These are phyloP conservation scores for Aspergillus saccharolyticus DNA, from an alignment of 495 filamentous ascomycete genomes.

Conservation along the genomic window DNA sequence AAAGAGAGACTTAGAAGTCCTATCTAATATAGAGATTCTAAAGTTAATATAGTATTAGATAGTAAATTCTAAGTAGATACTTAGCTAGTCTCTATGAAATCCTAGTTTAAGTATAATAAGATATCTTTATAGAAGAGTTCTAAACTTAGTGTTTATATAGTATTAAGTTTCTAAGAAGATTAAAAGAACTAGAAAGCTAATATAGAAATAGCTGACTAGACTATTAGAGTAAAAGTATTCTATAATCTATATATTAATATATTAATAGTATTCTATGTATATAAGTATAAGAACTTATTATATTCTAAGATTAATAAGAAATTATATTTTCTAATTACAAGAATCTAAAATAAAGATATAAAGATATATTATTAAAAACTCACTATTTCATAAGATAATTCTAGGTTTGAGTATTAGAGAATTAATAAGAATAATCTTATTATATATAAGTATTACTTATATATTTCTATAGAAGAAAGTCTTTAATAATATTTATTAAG, in stretches of 20 bases:
- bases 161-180: background rate
- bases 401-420: background rate
- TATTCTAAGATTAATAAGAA: background rate
- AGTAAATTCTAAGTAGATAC: background rate
- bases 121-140: background rate
- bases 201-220: background rate
- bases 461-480: background rate
- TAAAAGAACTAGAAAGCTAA: background rate
- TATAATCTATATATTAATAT: background rate
- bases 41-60: background rate
- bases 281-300: background rate
- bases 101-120: background rate
- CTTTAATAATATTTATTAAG: background rate
- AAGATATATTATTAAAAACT: background rate
- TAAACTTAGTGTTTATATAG: background rate
- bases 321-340: background rate
- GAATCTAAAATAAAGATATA: background rate
- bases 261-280: background rate
- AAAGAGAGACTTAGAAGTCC: background rate
- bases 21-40: background rate
- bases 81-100: background rate
- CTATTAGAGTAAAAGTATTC: background rate
- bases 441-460: background rate
- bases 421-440: background rate
- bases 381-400: background rate